A percentile compares a stretch with the other conserved stretches of the same genome.
phyloP scores from a whole-genome alignment of 2,329 filamentous ascomycete genomes.

The Sarocladium oryzae region DNA sequence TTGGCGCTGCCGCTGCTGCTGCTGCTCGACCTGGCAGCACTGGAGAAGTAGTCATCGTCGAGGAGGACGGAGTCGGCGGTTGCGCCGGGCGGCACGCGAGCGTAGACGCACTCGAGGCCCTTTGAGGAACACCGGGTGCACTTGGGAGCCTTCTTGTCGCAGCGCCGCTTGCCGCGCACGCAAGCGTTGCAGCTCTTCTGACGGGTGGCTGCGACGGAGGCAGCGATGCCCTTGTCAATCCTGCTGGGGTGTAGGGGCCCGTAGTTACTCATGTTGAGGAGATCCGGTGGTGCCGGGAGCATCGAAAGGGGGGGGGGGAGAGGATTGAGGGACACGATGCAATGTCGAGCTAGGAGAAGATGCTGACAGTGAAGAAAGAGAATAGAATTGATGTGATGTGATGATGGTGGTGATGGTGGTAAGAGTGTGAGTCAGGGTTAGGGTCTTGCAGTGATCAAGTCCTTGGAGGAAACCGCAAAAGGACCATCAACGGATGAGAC shows the following conservation, averaged over 20 bases:
- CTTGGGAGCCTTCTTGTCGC: slow-evolving; percentile 37
- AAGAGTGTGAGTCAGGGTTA: too few relatives aligned
- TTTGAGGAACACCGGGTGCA: slow-evolving; percentile 37
- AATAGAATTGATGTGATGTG: too few relatives aligned
- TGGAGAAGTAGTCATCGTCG: slow-evolving; percentile 5
- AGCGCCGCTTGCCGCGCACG: slow-evolving; percentile 40
- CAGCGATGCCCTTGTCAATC: slow-evolving; percentile 19
- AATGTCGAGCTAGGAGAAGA: too few relatives aligned
- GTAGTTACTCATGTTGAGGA: slow-evolving; percentile 7
- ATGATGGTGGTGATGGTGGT: too few relatives aligned
- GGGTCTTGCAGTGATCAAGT: too few relatives aligned
- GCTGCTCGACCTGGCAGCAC: slow-evolving; percentile 2
- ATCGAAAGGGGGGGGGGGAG: background rate
- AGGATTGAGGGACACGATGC: too few relatives aligned
- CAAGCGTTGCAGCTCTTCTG: slow-evolving; percentile 45
- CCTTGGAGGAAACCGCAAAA: too few relatives aligned
- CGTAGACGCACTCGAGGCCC: slow-evolving; percentile 35
- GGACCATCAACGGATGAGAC: too few relatives aligned
- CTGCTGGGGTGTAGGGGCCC: slow-evolving; percentile 10
- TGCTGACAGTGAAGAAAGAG: too few relatives aligned
- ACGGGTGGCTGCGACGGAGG: slow-evolving; percentile 31
- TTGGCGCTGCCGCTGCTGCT: too few relatives aligned
- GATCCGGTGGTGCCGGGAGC: background rate
- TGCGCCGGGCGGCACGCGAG: slow-evolving; percentile 25
- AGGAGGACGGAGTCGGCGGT: slow-evolving; percentile 9